Evolutionary conservation across 306 rosid species (phyloP).

Genomic region (Casuarina glauca): DNA sequence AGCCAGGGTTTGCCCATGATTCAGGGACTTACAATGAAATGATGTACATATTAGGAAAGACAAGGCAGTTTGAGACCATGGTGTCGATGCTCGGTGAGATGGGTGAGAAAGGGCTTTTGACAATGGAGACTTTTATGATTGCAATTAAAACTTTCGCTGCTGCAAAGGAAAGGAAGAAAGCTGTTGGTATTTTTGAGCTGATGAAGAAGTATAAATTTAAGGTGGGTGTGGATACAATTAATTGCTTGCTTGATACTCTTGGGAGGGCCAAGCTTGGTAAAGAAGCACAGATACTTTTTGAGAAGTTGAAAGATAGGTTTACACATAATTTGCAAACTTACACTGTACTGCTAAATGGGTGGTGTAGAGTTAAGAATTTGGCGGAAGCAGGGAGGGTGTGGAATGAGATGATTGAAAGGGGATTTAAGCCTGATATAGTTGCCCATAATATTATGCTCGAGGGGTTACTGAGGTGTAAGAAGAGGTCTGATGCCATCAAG

Average conservation of each 20-base stretch:
- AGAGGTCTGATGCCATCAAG: slow-evolving; percentile 82
- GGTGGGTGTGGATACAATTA: slow-evolving; percentile 62
- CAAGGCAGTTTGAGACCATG: slow-evolving; percentile 91
- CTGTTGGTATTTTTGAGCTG: slow-evolving; percentile 76
- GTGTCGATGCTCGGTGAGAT: slow-evolving; percentile 84
- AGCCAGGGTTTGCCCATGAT: slow-evolving; percentile 64
- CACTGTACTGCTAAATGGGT: slow-evolving; percentile 72
- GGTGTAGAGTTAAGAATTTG: slow-evolving; percentile 74
- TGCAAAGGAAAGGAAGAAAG: slow-evolving; percentile 88
- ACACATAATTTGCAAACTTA: slow-evolving; percentile 63
- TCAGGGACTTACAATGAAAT: slow-evolving; percentile 65
- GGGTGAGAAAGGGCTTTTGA: slow-evolving; percentile 72
- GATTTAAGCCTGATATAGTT: slow-evolving; percentile 77
- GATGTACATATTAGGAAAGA: slow-evolving; percentile 78
- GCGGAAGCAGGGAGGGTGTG: slow-evolving; percentile 91
- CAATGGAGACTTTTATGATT: slow-evolving; percentile 74
- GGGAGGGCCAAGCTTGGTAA: slow-evolving; percentile 73
- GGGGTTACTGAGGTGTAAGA: slow-evolving; percentile 68
- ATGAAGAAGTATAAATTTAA: slow-evolving; percentile 72
- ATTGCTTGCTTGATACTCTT: slow-evolving; percentile 80
- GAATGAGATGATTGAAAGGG: slow-evolving; percentile 87
- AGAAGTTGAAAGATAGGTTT: slow-evolving; percentile 64
- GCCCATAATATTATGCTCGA: slow-evolving; percentile 79
- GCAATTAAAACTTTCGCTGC: slow-evolving; percentile 74
- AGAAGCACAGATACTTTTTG: slow-evolving; percentile 78